Conservation (phyloP, 768 basidiomycete genomes). For the Suillus sp. region DNA sequence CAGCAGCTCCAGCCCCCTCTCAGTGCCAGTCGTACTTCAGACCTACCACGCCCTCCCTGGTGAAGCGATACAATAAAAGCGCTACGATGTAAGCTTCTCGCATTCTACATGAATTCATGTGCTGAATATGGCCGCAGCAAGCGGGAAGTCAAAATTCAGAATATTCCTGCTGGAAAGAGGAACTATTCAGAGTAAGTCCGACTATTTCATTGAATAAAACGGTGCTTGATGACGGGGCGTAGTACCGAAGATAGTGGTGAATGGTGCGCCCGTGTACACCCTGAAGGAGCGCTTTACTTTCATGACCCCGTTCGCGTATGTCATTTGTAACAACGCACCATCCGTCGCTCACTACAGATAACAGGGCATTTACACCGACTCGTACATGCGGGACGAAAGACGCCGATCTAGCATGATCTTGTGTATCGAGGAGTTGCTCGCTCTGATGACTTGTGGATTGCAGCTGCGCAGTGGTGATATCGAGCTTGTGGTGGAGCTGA, state of each 20-base stretch:
- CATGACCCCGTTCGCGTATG: slow-evolving; percentile 43
- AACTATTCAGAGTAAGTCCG: not conserved
- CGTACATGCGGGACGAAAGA: slow-evolving; percentile 33
- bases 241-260: not conserved
- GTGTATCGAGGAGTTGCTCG: not conserved
- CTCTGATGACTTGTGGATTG: not conserved
- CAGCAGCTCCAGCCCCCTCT: not conserved
- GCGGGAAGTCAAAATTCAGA: not conserved
- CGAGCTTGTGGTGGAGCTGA: not conserved
- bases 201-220: not conserved
- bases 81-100: not conserved
- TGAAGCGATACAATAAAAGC: not conserved
- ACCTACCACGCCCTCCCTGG: not conserved
- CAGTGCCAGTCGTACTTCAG: not conserved
- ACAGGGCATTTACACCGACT: slow-evolving; percentile 53
- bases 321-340: not conserved
- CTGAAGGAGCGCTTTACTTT: slow-evolving; percentile 60
- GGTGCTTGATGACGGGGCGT: not conserved
- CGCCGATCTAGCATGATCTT: not conserved
- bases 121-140: not conserved
- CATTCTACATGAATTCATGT: too few species aligned
- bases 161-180: not conserved
- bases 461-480: not conserved
- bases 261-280: slow-evolving; percentile 49
- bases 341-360: not conserved